phyloP scores from a whole-genome alignment of 1,284 basidiomycete genomes.

The Trichosporon sp. region DNA sequence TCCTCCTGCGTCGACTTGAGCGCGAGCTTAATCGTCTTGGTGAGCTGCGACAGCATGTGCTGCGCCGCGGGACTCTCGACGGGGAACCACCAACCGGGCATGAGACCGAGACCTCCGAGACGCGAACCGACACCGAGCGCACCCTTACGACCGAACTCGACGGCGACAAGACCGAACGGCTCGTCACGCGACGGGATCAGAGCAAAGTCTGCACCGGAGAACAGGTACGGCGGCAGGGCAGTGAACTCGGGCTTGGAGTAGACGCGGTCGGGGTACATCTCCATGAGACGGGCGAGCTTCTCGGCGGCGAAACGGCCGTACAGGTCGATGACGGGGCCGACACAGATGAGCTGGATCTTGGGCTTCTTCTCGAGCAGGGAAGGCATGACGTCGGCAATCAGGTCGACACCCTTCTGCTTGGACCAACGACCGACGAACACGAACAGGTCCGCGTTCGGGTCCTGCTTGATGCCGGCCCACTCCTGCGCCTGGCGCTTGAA shows the following conservation, averaged over 20 bases:
- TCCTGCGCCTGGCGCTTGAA: conserved; percentile 84
- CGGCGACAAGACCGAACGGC: conserved; percentile 88
- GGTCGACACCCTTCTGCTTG: conserved; percentile 90
- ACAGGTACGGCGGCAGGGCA: conserved; percentile 82
- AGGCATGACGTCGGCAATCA: conserved; percentile 91
- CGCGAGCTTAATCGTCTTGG: conserved; percentile 88
- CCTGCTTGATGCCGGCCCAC: conserved; percentile 86
- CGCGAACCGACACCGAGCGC: conserved; percentile 88
- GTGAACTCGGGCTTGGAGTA: conserved; percentile 92
- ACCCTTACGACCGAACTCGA: conserved; percentile 91
- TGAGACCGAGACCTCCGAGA: conserved; percentile 85
- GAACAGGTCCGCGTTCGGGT: conserved; percentile 80
- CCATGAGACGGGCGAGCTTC: conserved; percentile 84
- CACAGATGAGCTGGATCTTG: conserved; percentile 76
- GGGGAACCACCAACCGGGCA: conserved; percentile 98
- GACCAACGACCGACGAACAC: conserved; percentile 96
- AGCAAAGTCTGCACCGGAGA: conserved; percentile 89
- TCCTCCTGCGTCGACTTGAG: conserved; percentile 84
- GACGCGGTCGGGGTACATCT: conserved; percentile 86
- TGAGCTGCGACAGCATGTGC: conserved; percentile 90
- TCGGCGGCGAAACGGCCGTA: conserved; percentile 91
- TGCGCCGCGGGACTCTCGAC: conserved; percentile 84
- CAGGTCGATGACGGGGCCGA: conserved; percentile 88
- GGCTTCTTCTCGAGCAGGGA: conserved; percentile 78
- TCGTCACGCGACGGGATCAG: conserved; percentile 91